Percentiles rank a stretch among this genome's conserved stretches.
phyloP scores from a whole-genome alignment of 371 early-diverging fungal species.

The Fennellomyces sp. region DNA sequence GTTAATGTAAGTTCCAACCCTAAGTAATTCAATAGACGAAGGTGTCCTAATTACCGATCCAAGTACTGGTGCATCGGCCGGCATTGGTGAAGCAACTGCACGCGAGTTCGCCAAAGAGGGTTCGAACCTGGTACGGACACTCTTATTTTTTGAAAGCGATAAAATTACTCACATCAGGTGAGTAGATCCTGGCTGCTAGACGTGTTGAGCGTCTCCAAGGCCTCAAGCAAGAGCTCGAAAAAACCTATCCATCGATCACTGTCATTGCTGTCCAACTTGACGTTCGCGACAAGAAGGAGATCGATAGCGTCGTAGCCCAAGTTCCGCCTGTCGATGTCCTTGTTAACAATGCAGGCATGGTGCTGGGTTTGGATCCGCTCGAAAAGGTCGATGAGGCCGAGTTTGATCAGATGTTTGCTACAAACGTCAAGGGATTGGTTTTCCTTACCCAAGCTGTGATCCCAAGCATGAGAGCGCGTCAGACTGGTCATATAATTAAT shows the following conservation, averaged over 20 bases:
- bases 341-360: conserved; percentile 77
- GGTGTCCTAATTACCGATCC: too few species aligned
- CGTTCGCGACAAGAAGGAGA: conserved; percentile 65
- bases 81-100: conserved; percentile 89
- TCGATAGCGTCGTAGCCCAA: conserved; percentile 55
- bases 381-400: conserved; percentile 62
- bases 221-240: conserved; percentile 56
- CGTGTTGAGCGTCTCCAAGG: conserved; percentile 70
- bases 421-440: conserved; percentile 88
- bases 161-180: not conserved
- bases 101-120: conserved; percentile 85
- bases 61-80: conserved; percentile 94
- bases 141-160: too few species aligned
- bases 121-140: conserved; percentile 64
- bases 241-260: conserved; percentile 52
- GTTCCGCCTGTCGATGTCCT: conserved; percentile 81
- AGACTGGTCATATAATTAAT: conserved; percentile 86
- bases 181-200: conserved; percentile 78
- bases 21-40: not conserved
- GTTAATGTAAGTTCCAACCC: conserved; percentile 41
- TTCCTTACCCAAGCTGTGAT: conserved; percentile 85
- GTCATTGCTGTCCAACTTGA: conserved; percentile 76
- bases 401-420: conserved; percentile 85
- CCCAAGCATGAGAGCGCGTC: conserved; percentile 79
- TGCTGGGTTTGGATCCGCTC: conserved; percentile 81